Evolutionary conservation across 805 yeast genomes (phyloP), one percentile per base, ranked within the genome.

Genomic region (Ogataea nitratoaversa): DNA sequence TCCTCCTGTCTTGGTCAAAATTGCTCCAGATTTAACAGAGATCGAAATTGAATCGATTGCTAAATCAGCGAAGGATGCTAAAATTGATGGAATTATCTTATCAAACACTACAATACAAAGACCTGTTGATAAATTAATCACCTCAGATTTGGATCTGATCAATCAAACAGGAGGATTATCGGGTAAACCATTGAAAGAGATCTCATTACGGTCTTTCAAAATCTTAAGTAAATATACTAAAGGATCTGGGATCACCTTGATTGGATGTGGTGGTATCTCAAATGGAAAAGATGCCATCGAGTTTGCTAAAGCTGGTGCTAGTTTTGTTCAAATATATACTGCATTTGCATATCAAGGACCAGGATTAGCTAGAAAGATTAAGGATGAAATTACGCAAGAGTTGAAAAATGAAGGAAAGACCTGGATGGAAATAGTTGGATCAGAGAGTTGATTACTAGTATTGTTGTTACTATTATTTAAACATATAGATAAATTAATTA

Each of bases 251-350:
- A 62, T 89, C 48, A 84, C 89, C 2, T 71, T 91, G 32, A 75
- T 91, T 49, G 98, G 98, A 25, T 89, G 96, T 65, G 98, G 98
- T 42, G 98, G 98, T 49, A 88, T 91, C 50, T 70, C 83, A n/a
- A 65, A 71, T 19, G 98, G 96, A 41, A 71, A 79, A 48, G 98
- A 91, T 58, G 97, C 90, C 0, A 67, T 90, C 36, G 97, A 90
- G 50, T 91, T 82, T 62, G 96, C 93, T 25, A 79, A 78, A 55
- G 95, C 96, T 1, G 98, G 98, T 42, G 98, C 98, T 12, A 74
- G 84, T n/a, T 85, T 81, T 59, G 79, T 91, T 36, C 85, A 91
- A 63, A 61, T 89, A 40, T 88, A 89, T 67, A 90, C 98, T 3
- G 79, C 95, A 2, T 86, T 86, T 61, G 96, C 95, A 0, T 91